These are phyloP conservation scores for Trichoderma polysporum DNA, from an alignment of 2,329 filamentous ascomycete genomes.

Conservation along the genomic window DNA sequence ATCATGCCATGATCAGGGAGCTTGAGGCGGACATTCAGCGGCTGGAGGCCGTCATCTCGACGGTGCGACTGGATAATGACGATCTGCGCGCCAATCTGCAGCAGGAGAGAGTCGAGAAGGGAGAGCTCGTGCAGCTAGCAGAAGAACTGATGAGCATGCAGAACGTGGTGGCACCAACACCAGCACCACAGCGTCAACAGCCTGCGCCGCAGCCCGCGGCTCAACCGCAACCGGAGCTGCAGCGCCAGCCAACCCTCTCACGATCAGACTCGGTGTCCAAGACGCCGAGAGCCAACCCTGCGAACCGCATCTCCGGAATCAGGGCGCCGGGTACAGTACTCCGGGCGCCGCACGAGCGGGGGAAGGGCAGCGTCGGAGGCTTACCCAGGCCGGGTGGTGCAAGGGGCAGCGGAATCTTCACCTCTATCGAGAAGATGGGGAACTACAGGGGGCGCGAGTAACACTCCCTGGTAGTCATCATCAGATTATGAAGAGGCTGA, in stretches of 20 bases:
- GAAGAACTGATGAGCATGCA: conserved; percentile 81
- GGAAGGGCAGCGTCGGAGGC: conserved; percentile 44
- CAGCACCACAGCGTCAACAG: conserved; percentile 20
- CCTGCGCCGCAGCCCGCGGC: conserved; percentile 8
- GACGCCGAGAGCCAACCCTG: conserved; percentile 46
- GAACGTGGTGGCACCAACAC: conserved; percentile 39
- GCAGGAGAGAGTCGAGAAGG: conserved; percentile 77
- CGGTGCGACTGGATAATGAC: conserved; percentile 68
- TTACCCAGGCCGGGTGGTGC: conserved; percentile 48
- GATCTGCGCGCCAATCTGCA: conserved; percentile 65
- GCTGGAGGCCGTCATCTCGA: conserved; percentile 68
- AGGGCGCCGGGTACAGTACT: conserved; percentile 55
- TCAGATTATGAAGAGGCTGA: too few species aligned
- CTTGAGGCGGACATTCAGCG: conserved; percentile 73
- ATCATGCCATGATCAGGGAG: conserved; percentile 66
- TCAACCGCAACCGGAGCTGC: conserved; percentile 17
- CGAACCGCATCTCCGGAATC: conserved; percentile 46
- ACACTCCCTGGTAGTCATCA: neutral
- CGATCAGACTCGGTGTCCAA: conserved; percentile 31
- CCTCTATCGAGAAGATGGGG: conserved; percentile 85
- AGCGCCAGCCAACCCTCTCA: conserved; percentile 13
- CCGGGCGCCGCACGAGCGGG: conserved; percentile 44
- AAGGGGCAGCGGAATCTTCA: conserved; percentile 71
- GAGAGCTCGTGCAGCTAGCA: conserved; percentile 75
- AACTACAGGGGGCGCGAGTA: conserved; percentile 47